Conservation (phyloP, 2,329 filamentous ascomycete genomes). For the Aspergillus tanneri region DNA sequence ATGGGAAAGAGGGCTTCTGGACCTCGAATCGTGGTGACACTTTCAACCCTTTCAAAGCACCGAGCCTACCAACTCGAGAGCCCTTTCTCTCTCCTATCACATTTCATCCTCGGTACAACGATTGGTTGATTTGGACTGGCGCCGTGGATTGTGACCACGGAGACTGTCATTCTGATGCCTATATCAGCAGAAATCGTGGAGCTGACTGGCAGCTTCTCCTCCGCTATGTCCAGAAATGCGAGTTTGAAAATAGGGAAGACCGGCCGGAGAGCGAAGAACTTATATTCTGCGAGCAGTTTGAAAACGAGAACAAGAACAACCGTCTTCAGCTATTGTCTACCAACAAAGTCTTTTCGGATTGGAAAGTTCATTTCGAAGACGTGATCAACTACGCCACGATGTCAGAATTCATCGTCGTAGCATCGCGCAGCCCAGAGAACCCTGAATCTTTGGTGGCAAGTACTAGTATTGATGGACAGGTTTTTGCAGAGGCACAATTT, state of each 20-base stretch:
- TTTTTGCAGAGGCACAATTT: slow-evolving; percentile 81
- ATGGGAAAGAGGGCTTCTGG: slow-evolving; percentile 68
- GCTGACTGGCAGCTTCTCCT: slow-evolving; percentile 72
- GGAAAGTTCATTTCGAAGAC: slow-evolving; percentile 64
- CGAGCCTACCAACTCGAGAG: slow-evolving; percentile 56
- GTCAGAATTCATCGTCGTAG: slow-evolving; percentile 94
- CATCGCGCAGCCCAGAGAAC: slow-evolving; percentile 63
- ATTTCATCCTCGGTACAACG: slow-evolving; percentile 82
- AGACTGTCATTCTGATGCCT: slow-evolving; percentile 71
- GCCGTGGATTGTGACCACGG: slow-evolving; percentile 63
- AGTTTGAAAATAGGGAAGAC: slow-evolving; percentile 72
- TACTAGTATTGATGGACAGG: slow-evolving; percentile 78
- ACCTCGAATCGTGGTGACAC: slow-evolving; percentile 74
- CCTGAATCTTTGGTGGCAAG: slow-evolving; percentile 70
- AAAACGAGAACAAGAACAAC: slow-evolving; percentile 62
- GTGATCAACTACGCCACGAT: slow-evolving; percentile 89
- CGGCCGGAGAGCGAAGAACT: slow-evolving; percentile 62
- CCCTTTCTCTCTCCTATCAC: slow-evolving; percentile 55
- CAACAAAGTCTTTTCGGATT: slow-evolving; percentile 71
- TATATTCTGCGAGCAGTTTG: slow-evolving; percentile 63
- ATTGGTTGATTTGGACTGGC: slow-evolving; percentile 92
- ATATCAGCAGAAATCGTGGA: slow-evolving; percentile 75
- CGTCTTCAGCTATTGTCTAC: slow-evolving; percentile 72
- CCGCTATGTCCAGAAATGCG: slow-evolving; percentile 74
- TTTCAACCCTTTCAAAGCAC: slow-evolving; percentile 72